Percentiles rank a stretch among this genome's conserved stretches.
phyloP scores from a whole-genome alignment of 495 filamentous ascomycete genomes.

The Lophiostoma macrostomum region DNA sequence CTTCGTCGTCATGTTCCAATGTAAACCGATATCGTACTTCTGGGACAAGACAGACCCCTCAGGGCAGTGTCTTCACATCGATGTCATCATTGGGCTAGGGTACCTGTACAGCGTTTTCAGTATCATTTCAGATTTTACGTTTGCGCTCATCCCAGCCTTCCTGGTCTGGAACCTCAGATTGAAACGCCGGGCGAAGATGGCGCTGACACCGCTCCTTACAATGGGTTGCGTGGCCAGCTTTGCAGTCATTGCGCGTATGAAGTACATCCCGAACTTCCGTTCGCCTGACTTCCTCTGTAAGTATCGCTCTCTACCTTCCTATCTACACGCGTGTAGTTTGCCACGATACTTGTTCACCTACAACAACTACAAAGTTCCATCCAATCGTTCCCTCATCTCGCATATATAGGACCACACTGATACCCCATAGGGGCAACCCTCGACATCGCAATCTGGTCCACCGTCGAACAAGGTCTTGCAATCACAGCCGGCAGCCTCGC shows the following conservation, averaged over 20 bases:
- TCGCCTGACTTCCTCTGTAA: constrained; percentile 23
- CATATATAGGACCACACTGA: not conserved
- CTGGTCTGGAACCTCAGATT: constrained; percentile 10
- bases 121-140: constrained; percentile 25
- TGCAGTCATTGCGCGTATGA: constrained; percentile 16
- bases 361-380: not conserved
- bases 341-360: no score
- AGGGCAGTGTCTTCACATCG: constrained; percentile 10
- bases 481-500: constrained; percentile 26
- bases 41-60: constrained; percentile 17
- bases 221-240: constrained; percentile 27
- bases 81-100: constrained; percentile 12
- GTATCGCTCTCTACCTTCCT: not conserved
- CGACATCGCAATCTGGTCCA: constrained; percentile 29
- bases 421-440: constrained; percentile 3
- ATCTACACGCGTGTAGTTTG: not conserved
- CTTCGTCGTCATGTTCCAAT: constrained; percentile 29
- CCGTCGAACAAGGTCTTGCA: constrained; percentile 28
- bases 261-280: constrained; percentile 9
- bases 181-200: constrained; percentile 12
- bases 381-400: not conserved
- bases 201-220: constrained; percentile 10
- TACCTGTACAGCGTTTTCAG: constrained; percentile 23
- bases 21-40: constrained; percentile 22
- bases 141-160: constrained; percentile 18